Evolutionary conservation across 2,329 filamentous ascomycete species (phyloP).

Genomic region (Penicillium janthinellum): DNA sequence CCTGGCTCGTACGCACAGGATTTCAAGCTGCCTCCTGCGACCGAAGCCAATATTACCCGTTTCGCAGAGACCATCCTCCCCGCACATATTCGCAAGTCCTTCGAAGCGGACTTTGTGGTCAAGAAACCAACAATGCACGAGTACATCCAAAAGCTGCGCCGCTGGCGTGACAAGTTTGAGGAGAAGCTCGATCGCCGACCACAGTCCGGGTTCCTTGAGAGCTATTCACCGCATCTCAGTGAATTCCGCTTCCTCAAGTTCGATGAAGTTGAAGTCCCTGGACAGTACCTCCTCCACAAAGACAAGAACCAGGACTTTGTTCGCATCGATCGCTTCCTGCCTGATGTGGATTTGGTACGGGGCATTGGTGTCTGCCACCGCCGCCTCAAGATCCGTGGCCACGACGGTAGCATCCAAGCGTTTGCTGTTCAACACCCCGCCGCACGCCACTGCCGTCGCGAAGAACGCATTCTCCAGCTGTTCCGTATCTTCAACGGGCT

Average conservation of each 20-base stretch:
- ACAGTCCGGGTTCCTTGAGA: constrained; percentile 73
- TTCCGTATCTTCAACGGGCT: constrained; percentile 98
- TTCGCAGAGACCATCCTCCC: constrained; percentile 97
- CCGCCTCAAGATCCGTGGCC: constrained; percentile 90
- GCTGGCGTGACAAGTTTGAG: constrained; percentile 97
- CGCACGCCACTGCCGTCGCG: constrained; percentile 84
- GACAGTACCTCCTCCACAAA: constrained; percentile 94
- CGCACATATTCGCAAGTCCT: constrained; percentile 90
- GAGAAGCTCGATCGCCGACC: constrained; percentile 89
- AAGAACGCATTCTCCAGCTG: constrained; percentile 92
- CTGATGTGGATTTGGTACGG: constrained; percentile 89
- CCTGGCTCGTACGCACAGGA: constrained; percentile 85
- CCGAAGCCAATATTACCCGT: constrained; percentile 92
- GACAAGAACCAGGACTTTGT: constrained; percentile 99
- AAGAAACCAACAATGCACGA: constrained; percentile 97
- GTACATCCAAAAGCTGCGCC: constrained; percentile 94
- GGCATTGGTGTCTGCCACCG: constrained; percentile 90
- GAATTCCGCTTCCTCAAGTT: constrained; percentile 98
- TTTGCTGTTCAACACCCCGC: constrained; percentile 97
- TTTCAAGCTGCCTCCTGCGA: constrained; percentile 84
- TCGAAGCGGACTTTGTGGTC: constrained; percentile 94
- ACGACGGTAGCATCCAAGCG: constrained; percentile 94
- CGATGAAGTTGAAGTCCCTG: constrained; percentile 96
- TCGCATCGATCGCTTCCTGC: constrained; percentile 93
- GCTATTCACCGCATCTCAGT: constrained; percentile 85